Percentiles rank a stretch among this genome's conserved stretches.
Conservation (phyloP, 768 basidiomycete genomes). For the Hericium erinaceus region DNA sequence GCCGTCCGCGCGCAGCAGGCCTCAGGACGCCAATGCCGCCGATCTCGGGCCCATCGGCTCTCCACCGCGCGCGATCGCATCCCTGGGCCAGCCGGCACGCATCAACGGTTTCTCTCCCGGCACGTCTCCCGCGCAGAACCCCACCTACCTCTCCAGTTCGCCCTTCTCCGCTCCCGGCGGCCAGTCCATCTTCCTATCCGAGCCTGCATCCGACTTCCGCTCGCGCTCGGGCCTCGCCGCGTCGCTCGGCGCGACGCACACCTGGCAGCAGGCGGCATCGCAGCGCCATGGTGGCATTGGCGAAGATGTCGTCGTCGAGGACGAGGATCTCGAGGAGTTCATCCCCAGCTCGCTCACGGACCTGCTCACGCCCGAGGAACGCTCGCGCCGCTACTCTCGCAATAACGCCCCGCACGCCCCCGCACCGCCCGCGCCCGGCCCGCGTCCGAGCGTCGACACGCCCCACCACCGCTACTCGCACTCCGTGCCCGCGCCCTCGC, state of each 20-base stretch:
- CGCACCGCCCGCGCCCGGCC: constrained; percentile 4
- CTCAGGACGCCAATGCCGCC: constrained; percentile 27
- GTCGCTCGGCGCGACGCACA: constrained; percentile 51
- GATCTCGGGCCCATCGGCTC: constrained; percentile 84
- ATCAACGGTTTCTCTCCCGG: constrained; percentile 45
- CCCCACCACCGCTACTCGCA: constrained; percentile 68
- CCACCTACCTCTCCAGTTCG: constrained; percentile 43
- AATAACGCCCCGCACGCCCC: constrained; percentile 37
- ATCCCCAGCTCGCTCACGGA: constrained; percentile 84
- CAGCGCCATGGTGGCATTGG: not conserved
- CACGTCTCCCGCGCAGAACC: constrained; percentile 41
- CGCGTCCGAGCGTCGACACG: constrained; percentile 19
- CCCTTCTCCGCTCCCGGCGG: constrained; percentile 73
- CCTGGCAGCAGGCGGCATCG: constrained; percentile 24
- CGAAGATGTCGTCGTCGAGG: constrained; percentile 40
- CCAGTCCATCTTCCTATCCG: constrained; percentile 43
- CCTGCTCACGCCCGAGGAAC: constrained; percentile 81
- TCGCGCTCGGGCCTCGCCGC: constrained; percentile 47
- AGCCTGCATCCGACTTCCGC: constrained; percentile 23
- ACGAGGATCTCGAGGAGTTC: constrained; percentile 82
- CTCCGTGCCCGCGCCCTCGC: constrained; percentile 73
- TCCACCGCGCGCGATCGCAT: constrained; percentile 43
- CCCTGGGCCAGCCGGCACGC: constrained; percentile 26
- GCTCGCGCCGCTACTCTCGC: constrained; percentile 71
- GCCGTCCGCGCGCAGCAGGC: constrained; percentile 40